Evolutionary conservation across 2,329 filamentous ascomycete species (phyloP).

Genomic region (Aspergillus ibericus): DNA sequence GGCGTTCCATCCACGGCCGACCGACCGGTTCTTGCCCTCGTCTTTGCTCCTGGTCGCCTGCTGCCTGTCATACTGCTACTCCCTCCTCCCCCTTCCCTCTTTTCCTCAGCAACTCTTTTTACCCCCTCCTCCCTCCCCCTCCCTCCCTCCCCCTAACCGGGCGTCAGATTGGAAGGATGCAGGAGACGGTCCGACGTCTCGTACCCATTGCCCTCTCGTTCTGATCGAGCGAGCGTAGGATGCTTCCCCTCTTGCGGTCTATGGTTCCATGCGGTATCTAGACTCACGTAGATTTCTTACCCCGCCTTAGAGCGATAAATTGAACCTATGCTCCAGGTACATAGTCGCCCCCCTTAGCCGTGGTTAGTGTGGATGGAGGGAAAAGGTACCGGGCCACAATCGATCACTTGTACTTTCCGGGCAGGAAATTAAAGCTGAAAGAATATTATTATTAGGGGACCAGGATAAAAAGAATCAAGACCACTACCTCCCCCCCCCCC

Average conservation of each 20-base stretch:
- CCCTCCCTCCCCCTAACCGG: background rate
- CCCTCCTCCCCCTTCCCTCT: background rate
- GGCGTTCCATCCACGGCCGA: constrained; percentile 18
- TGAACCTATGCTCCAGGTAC: constrained; percentile 2
- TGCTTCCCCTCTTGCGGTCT: constrained; percentile 10
- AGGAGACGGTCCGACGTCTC: too few species aligned
- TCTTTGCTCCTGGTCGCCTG: constrained; percentile 7
- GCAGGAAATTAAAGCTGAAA: background rate
- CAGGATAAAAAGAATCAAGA: constrained; percentile 3
- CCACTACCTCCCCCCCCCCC: background rate
- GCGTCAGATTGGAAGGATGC: too few species aligned
- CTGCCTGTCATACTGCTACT: constrained; percentile 18
- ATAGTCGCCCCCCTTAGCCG: constrained; percentile 4
- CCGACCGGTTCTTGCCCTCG: constrained; percentile 9
- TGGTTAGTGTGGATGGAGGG: constrained; percentile 4
- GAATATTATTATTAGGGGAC: background rate
- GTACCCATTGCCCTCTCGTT: too few species aligned
- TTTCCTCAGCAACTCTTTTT: background rate
- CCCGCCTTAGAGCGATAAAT: constrained; percentile 16
- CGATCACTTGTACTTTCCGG: background rate
- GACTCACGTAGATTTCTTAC: constrained; percentile 18
- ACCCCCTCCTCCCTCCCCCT: background rate
- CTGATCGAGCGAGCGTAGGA: background rate
- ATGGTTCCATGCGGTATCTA: constrained; percentile 18
- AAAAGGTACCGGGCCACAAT: constrained; percentile 5